These are phyloP conservation scores for Rauvolfia tetraphylla DNA, from an alignment of 257 asterid genomes.

Conservation along the genomic window DNA sequence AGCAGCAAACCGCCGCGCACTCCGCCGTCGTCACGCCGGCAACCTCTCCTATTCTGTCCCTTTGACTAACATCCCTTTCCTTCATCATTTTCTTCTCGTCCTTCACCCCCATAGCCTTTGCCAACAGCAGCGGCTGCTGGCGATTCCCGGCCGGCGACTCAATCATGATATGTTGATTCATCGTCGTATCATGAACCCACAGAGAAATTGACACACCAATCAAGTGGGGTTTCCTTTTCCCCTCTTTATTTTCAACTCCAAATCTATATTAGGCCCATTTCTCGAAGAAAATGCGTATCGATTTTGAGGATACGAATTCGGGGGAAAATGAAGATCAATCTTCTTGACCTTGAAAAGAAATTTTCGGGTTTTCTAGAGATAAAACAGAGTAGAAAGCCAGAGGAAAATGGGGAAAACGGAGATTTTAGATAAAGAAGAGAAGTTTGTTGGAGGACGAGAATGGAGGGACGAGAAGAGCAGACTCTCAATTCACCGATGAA, in stretches of 20 bases:
- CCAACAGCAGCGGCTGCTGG: slow-evolving; percentile 23
- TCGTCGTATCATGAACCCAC: not conserved
- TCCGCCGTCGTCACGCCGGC: slow-evolving; percentile 83
- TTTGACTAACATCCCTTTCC: slow-evolving; percentile 22
- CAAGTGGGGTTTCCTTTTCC: not conserved
- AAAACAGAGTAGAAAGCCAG: not conserved
- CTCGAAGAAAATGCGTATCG: not conserved
- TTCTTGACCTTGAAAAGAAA: not conserved
- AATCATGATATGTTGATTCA: slow-evolving; percentile 1
- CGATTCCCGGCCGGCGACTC: slow-evolving; percentile 21
- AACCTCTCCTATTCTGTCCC: slow-evolving; percentile 51
- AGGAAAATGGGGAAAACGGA: not conserved
- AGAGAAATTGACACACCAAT: not conserved
- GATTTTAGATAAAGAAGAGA: not conserved
- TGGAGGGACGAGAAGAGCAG: not conserved
- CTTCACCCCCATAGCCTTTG: slow-evolving; percentile 2
- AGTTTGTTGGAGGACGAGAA: not conserved
- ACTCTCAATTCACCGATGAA: not conserved
- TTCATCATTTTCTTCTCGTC: slow-evolving; percentile 8
- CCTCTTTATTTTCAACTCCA: not conserved
- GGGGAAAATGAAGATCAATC: not conserved
- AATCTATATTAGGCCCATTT: not conserved
- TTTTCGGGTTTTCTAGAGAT: not conserved
- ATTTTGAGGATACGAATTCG: not conserved
- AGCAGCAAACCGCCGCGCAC: slow-evolving; percentile 85